Conservation (phyloP, 2,329 filamentous ascomycete genomes). For the Nannizzia gypsea region DNA sequence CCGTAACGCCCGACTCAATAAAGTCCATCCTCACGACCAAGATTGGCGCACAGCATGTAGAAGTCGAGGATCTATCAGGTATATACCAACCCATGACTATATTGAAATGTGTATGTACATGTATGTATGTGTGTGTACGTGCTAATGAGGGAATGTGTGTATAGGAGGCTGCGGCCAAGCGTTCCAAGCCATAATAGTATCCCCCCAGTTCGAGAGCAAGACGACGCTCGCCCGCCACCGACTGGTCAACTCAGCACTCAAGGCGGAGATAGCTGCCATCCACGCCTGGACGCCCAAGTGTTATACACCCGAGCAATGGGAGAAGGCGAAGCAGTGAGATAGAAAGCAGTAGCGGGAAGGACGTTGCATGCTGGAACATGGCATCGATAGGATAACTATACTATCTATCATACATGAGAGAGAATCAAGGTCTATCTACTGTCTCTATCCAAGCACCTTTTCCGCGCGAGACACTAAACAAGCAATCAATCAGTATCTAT, state of each 20-base stretch:
- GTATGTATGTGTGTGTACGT: too few species aligned
- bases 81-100: not conserved
- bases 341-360: too few species aligned
- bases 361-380: too few species aligned
- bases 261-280: constrained; percentile 77
- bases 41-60: constrained; percentile 64
- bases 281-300: constrained; percentile 95
- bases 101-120: too few species aligned
- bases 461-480: constrained; percentile 37
- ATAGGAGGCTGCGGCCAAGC: constrained; percentile 59
- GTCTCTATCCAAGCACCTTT: constrained; percentile 35
- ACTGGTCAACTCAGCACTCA: constrained; percentile 70
- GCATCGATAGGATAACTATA: too few species aligned
- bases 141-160: not conserved
- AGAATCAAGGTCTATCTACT: not conserved
- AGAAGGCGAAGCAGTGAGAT: constrained; percentile 44
- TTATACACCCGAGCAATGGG: constrained; percentile 82
- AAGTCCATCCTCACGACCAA: constrained; percentile 56
- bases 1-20: constrained; percentile 62
- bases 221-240: constrained; percentile 74
- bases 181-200: constrained; percentile 59
- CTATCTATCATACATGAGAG: not conserved
- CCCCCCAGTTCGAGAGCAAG: constrained; percentile 57
- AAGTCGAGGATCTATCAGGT: constrained; percentile 91
- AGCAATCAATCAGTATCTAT: not conserved